These are phyloP conservation scores for Irpex lacteus DNA, from an alignment of 1,284 basidiomycete species.

Conservation along the genomic window DNA sequence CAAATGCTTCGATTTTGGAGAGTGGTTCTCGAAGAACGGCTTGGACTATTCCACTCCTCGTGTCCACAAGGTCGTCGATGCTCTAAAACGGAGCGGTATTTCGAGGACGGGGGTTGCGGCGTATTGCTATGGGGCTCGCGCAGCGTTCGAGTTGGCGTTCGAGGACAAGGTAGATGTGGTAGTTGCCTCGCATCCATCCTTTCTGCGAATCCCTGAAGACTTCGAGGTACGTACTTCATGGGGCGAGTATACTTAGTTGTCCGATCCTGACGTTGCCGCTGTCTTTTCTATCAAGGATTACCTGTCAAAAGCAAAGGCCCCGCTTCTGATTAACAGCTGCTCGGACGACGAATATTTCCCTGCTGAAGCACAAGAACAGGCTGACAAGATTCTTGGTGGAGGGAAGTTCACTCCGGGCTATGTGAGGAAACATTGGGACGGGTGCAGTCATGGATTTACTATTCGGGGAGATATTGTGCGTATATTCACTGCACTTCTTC, in stretches of 20 bases:
- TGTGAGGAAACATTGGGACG: slow-evolving; percentile 41
- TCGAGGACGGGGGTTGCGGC: slow-evolving; percentile 57
- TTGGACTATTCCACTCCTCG: slow-evolving; percentile 45
- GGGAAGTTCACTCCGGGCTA: slow-evolving; percentile 47
- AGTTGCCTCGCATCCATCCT: slow-evolving; percentile 65
- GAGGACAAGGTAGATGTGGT: slow-evolving; percentile 52
- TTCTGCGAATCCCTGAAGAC: slow-evolving; percentile 59
- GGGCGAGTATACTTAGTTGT: neutral
- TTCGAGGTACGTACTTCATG: slow-evolving; percentile 44
- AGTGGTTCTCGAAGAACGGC: slow-evolving; percentile 36
- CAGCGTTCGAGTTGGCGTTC: slow-evolving; percentile 61
- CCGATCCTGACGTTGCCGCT: neutral
- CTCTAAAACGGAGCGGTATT: slow-evolving; percentile 56
- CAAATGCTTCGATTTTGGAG: slow-evolving; percentile 28
- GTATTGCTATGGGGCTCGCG: slow-evolving; percentile 67
- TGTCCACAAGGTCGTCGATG: slow-evolving; percentile 55
- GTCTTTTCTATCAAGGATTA: slow-evolving; percentile 41
- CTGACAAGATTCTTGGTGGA: slow-evolving; percentile 55
- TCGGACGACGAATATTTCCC: slow-evolving; percentile 52
- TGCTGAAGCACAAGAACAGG: slow-evolving; percentile 39
- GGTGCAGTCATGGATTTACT: slow-evolving; percentile 55
- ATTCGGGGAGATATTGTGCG: slow-evolving; percentile 33
- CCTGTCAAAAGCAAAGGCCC: slow-evolving; percentile 40
- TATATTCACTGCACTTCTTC: neutral
- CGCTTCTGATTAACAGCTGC: slow-evolving; percentile 64